Evolutionary conservation across 2,329 filamentous ascomycete species (phyloP).

Genomic region (Cladosporium phlei): DNA sequence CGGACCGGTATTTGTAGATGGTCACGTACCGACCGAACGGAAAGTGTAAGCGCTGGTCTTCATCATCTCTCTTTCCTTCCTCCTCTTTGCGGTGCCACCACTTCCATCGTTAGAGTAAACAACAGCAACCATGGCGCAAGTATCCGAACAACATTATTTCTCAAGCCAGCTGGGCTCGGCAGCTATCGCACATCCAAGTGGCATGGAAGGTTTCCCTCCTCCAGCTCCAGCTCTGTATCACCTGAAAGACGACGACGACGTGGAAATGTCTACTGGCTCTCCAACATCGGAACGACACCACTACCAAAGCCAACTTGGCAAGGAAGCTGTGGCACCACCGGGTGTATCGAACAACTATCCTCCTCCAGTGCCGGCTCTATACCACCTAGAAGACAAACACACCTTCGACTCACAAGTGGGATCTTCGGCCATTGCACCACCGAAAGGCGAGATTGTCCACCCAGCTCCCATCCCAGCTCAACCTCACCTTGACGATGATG

Average conservation of each 20-base stretch:
- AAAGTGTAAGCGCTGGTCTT: no score
- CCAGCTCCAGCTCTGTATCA: background rate
- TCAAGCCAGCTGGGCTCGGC: background rate
- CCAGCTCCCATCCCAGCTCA: slow-evolving; percentile 3
- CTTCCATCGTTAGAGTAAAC: no score
- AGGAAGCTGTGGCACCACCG: slow-evolving; percentile 2
- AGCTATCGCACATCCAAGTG: background rate
- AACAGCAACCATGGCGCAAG: slow-evolving; percentile 8
- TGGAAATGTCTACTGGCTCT: background rate
- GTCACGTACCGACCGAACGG: no score
- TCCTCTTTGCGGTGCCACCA: no score
- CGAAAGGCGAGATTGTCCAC: background rate
- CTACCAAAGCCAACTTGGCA: slow-evolving; percentile 6
- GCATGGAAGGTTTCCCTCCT: background rate
- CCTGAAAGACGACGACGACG: background rate
- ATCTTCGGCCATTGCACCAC: slow-evolving; percentile 4
- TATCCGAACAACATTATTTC: background rate
- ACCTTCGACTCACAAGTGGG: slow-evolving; percentile 6
- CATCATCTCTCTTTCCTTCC: no score
- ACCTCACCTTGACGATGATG: slow-evolving; percentile 2
- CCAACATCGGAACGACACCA: background rate
- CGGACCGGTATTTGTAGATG: no score
- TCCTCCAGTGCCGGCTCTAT: slow-evolving; percentile 1
- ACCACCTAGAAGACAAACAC: slow-evolving; percentile 4
- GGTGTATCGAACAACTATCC: background rate